These are phyloP conservation scores for Zelonia costaricensis DNA, from an alignment of 208 protist species.

Conservation along the genomic window DNA sequence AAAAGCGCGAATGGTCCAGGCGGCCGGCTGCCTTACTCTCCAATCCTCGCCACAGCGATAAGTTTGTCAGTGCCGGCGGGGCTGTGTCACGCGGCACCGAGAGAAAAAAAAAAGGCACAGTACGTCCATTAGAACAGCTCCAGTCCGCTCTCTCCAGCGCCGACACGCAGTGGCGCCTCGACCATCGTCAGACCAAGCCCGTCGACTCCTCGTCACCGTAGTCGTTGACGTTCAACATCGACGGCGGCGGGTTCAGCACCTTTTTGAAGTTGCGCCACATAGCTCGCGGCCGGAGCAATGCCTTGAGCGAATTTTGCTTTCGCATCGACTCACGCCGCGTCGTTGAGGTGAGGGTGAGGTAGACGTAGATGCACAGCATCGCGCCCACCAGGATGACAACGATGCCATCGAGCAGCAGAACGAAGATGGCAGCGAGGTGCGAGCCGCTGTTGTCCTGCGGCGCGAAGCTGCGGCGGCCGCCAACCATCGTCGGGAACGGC, in stretches of 20 bases:
- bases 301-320: slow-evolving; percentile 28
- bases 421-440: slow-evolving; percentile 28
- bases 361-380: slow-evolving; percentile 54
- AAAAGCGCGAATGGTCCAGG: no score
- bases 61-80: no score
- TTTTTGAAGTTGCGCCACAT: slow-evolving; percentile 38
- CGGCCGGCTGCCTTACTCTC: no score
- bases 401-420: slow-evolving; percentile 46
- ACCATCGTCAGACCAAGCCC: no score
- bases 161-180: no score
- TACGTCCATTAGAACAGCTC: no score
- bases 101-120: no score
- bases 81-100: no score
- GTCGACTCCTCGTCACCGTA: slow-evolving; percentile 9
- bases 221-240: slow-evolving; percentile 20
- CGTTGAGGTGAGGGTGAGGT: slow-evolving; percentile 55
- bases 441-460: not conserved
- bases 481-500: slow-evolving; percentile 52
- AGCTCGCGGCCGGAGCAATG: slow-evolving; percentile 27
- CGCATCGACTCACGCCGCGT: slow-evolving; percentile 46
- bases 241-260: slow-evolving; percentile 29
- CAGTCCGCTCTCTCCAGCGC: no score
- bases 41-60: no score
- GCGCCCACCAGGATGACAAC: slow-evolving; percentile 59
- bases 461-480: slow-evolving; percentile 46